These are phyloP conservation scores for Areca catechu DNA, from an alignment of 176 grass and related monocot genomes.

Conservation along the genomic window DNA sequence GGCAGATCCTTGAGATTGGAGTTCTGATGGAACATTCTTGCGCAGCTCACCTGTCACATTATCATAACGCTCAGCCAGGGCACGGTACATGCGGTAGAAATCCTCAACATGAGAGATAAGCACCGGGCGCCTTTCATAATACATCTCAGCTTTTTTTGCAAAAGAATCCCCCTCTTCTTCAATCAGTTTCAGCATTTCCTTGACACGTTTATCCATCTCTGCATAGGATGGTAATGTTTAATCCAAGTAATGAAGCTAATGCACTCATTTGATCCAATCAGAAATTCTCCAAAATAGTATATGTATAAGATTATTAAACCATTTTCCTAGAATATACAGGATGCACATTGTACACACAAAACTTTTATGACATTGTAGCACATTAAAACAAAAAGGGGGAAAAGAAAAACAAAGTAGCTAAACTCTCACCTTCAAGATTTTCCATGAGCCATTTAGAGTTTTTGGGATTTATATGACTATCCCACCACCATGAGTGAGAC, in stretches of 20 bases:
- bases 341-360: too few relatives aligned
- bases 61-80: constrained; percentile 92
- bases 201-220: constrained; percentile 92
- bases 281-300: too few relatives aligned
- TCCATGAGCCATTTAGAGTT: constrained; percentile 85
- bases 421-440: constrained; percentile 64
- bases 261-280: too few relatives aligned
- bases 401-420: neutral
- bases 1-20: constrained; percentile 55
- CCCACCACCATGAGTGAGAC: constrained; percentile 96
- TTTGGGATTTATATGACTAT: constrained; percentile 85
- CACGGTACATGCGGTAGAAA: constrained; percentile 89
- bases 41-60: constrained; percentile 82
- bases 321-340: too few relatives aligned
- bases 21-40: constrained; percentile 54
- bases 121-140: constrained; percentile 59
- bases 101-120: constrained; percentile 75
- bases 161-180: constrained; percentile 92
- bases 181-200: constrained; percentile 85
- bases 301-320: too few relatives aligned
- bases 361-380: neutral
- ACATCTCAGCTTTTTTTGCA: constrained; percentile 95
- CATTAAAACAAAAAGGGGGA: too few relatives aligned
- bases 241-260: too few relatives aligned
- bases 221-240: constrained; percentile 13